A percentile compares a stretch with the other conserved stretches of the same genome.
Conservation (phyloP, 2,329 filamentous ascomycete genomes). For the Leptographium galeiforme region DNA sequence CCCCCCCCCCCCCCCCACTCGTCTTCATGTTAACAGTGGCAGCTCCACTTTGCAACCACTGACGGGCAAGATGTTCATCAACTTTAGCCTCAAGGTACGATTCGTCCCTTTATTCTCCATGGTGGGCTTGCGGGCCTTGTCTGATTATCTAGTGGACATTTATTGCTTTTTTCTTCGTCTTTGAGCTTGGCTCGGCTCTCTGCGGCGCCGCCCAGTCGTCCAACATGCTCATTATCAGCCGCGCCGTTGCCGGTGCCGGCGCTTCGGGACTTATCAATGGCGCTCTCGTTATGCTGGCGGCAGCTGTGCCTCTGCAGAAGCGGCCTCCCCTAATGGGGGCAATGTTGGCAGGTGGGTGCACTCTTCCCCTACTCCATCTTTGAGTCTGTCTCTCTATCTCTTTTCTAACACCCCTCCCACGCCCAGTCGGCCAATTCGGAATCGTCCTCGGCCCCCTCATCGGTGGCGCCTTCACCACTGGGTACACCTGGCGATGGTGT, state of each 20-base stretch:
- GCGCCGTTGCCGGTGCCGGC: conserved; percentile 39
- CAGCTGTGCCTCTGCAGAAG: conserved; percentile 23
- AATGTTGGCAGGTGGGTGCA: conserved; percentile 12
- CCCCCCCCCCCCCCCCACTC: not conserved
- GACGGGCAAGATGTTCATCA: conserved; percentile 35
- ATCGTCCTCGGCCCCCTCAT: conserved; percentile 33
- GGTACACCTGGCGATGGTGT: conserved; percentile 32
- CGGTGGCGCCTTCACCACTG: conserved; percentile 26
- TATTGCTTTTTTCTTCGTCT: conserved; percentile 30
- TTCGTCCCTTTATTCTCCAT: not conserved
- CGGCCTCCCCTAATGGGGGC: conserved; percentile 19
- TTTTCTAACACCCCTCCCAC: not conserved
- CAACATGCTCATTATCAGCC: conserved; percentile 38
- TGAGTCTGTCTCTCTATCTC: no score
- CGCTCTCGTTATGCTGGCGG: conserved; percentile 34
- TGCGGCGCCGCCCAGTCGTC: conserved; percentile 36
- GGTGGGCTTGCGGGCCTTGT: no score
- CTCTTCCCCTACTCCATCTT: not conserved
- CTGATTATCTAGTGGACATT: conserved; percentile 20
- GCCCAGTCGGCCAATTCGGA: conserved; percentile 25
- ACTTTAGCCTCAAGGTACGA: conserved; percentile 24
- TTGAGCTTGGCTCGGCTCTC: conserved; percentile 42
- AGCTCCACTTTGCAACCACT: conserved; percentile 37
- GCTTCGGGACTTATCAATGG: conserved; percentile 39
- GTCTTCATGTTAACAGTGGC: not conserved